Evolutionary conservation across 2,329 filamentous ascomycete genomes (phyloP).

Genomic region (Botrytis medusae): DNA sequence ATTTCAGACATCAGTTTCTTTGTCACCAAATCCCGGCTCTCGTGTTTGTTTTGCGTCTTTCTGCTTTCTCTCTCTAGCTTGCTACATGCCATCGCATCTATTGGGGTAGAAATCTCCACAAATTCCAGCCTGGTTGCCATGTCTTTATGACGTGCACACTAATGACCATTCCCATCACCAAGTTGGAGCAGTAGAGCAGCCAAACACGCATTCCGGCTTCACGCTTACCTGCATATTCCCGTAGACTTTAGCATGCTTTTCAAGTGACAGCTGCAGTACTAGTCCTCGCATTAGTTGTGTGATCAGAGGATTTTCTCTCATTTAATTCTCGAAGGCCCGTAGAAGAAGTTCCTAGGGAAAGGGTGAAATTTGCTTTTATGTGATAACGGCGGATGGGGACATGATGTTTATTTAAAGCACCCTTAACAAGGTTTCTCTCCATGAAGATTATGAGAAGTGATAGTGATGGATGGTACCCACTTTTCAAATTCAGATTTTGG

Average conservation of each 20-base stretch:
- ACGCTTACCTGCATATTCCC: conserved; percentile 37
- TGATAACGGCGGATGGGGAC: conserved; percentile 35
- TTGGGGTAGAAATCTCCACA: conserved; percentile 15
- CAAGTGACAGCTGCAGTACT: conserved; percentile 44
- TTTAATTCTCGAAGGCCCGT: conserved; percentile 45
- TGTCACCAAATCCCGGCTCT: neutral
- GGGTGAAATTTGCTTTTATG: conserved; percentile 27
- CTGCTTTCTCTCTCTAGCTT: conserved; percentile 9
- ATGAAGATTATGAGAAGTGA: conserved; percentile 20
- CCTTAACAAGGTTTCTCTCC: neutral
- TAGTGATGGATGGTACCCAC: conserved; percentile 7
- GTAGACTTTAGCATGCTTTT: conserved; percentile 33
- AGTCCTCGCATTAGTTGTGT: conserved; percentile 40
- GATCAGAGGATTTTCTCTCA: conserved; percentile 35
- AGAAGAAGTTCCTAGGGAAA: conserved; percentile 38
- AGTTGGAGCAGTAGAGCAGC: conserved; percentile 24
- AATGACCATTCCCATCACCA: conserved; percentile 22
- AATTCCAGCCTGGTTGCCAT: conserved; percentile 15
- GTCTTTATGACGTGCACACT: conserved; percentile 23
- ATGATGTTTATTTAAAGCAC: conserved; percentile 29
- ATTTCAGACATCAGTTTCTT: conserved; percentile 11
- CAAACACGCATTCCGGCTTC: conserved; percentile 27
- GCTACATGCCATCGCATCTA: conserved; percentile 20
- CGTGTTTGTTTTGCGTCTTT: conserved; percentile 14
- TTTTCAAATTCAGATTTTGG: conserved; percentile 23